Conservation (phyloP, 306 rosid species). For the Vicia villosa region DNA sequence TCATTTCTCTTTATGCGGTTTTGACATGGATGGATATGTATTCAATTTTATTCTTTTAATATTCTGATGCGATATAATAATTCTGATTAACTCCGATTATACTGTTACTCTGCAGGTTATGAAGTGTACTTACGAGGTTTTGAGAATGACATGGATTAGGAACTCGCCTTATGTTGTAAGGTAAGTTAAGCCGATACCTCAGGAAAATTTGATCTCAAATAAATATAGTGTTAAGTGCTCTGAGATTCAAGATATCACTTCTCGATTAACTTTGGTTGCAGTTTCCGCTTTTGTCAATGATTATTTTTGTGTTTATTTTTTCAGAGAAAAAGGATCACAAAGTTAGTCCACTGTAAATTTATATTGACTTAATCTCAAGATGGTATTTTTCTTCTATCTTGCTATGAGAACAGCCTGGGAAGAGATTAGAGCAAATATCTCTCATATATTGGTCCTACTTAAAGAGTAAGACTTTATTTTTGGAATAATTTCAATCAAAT, state of each 20-base stretch:
- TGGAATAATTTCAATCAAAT: constrained; percentile 21
- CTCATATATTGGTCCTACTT: constrained; percentile 62
- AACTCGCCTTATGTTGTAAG: too few species aligned
- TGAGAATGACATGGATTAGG: too few species aligned
- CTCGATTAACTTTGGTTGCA: constrained; percentile 17
- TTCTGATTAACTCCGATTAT: too few species aligned
- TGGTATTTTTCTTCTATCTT: neutral
- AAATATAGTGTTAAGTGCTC: constrained; percentile 23
- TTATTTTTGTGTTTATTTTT: neutral
- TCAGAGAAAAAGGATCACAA: neutral
- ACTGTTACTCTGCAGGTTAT: too few species aligned
- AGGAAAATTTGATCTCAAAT: constrained; percentile 16
- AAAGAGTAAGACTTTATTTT: constrained; percentile 56
- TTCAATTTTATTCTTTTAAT: too few species aligned
- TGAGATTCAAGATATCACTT: too few species aligned
- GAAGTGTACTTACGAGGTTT: too few species aligned
- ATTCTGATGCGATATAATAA: too few species aligned
- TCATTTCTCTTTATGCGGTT: too few species aligned
- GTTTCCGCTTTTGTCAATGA: neutral
- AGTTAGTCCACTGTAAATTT: constrained; percentile 10
- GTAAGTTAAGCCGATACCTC: too few species aligned
- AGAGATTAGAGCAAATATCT: constrained; percentile 59
- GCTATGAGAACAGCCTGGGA: constrained; percentile 49
- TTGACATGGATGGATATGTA: too few species aligned
- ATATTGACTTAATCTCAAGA: constrained; percentile 5